Evolutionary conservation across 179 eudicot genomes (phyloP), one percentile per base, ranked within the genome.

Genomic region (Heliamphora pulchella): DNA sequence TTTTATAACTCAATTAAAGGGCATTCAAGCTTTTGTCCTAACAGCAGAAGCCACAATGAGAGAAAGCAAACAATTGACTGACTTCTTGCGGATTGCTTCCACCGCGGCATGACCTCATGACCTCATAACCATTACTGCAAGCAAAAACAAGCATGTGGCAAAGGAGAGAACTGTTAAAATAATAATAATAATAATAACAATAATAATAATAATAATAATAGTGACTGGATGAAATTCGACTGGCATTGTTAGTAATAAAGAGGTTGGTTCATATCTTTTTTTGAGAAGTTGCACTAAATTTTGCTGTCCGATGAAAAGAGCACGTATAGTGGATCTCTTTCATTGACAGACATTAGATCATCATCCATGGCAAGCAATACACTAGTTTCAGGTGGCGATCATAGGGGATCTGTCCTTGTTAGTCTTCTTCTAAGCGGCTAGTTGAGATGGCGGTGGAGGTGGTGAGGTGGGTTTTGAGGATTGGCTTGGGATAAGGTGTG

Each of bases 1-100:
- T 48, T 71, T 2, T 69, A 14, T 50, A 73, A 53, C 62, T 73
- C 62, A 54, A 71, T 18, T 71, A 39, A 50, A 31, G 6, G 53
- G 9, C n/a, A 53, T 73, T 58, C 61, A 47, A 13, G 15, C 51
- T 10, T 50, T 4, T 51, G 44, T 72, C 76, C 44, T 72, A 22
- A 72, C 8, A 72, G 76, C 76, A 47, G 74, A 20, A 70, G 54
- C 54, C 74, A 46, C 54, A 17, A 70, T 46, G 54, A 70, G 54
- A 70, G 54, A n/a, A 51, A 72, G 39, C 59, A 51, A 70, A 11
- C 54, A 70, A 15, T 15, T 47, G 74, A 57, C 65, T 4, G 46
- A 5, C 46, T 53, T 73, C 64, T 22, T 54, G 55, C n/a, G 48
- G 4, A 31, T 54, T 74, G 77, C 22, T 74, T 74, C 64, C 47